A percentile compares a stretch with the other conserved stretches of the same genome.
These are phyloP conservation scores for Potentilla sterilis DNA, from an alignment of 306 rosid species.

Conservation along the genomic window DNA sequence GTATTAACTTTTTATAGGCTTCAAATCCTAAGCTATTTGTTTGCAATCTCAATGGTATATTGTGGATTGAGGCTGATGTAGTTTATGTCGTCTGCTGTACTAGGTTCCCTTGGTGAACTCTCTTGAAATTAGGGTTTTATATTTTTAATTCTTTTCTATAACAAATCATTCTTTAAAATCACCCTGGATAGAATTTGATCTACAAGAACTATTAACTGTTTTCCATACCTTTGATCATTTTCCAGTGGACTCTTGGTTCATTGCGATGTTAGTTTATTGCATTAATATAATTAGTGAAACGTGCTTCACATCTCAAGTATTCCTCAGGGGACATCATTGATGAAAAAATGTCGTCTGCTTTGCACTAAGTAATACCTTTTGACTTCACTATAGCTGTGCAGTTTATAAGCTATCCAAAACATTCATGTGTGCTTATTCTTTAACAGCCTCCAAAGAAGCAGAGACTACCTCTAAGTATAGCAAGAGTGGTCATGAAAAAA, in stretches of 20 bases:
- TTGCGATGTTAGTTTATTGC: neutral
- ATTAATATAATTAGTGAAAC: neutral
- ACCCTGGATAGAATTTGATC: neutral
- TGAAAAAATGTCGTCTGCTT: neutral
- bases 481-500: conserved; percentile 70
- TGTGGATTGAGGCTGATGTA: neutral
- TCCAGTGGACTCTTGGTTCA: neutral
- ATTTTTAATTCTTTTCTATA: neutral
- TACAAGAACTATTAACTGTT: neutral
- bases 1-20: neutral
- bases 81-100: neutral
- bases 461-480: conserved; percentile 65
- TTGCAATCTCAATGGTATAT: too few relatives aligned
- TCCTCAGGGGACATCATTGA: neutral
- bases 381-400: neutral
- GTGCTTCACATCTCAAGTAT: neutral
- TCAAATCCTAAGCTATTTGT: neutral
- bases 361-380: neutral
- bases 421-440: conserved; percentile 11
- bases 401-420: neutral
- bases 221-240: neutral
- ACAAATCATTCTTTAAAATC: neutral
- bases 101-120: neutral
- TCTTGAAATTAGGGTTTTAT: neutral
- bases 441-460: conserved; percentile 60